These are phyloP conservation scores for Pycnococcus provasolii DNA, from an alignment of 139 green algal genomes.

Conservation along the genomic window DNA sequence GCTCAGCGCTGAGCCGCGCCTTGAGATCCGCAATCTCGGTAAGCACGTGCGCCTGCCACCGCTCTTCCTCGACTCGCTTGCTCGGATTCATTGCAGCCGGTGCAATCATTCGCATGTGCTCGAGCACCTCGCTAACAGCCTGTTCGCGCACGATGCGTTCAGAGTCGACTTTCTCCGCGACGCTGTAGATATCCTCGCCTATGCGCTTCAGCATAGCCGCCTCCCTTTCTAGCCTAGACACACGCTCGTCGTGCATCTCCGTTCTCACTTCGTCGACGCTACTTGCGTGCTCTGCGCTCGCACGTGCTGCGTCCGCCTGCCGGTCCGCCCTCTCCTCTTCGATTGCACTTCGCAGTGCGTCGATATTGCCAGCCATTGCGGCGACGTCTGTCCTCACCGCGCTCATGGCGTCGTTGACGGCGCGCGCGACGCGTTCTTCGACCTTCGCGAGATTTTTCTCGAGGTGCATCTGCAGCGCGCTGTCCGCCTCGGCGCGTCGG, in stretches of 20 bases:
- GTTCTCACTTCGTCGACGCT: slow-evolving; percentile 18
- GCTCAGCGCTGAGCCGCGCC: slow-evolving; percentile 43
- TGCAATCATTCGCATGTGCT: slow-evolving; percentile 6
- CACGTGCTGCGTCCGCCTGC: too few relatives aligned
- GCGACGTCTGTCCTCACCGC: too few relatives aligned
- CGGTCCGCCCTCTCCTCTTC: too few relatives aligned
- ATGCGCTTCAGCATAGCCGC: slow-evolving; percentile 41
- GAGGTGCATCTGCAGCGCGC: too few relatives aligned
- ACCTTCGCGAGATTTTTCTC: too few relatives aligned
- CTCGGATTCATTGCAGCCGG: slow-evolving; percentile 34
- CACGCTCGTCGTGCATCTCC: slow-evolving; percentile 36
- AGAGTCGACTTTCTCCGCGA: slow-evolving; percentile 47
- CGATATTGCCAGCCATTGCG: too few relatives aligned
- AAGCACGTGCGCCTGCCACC: slow-evolving; percentile 51
- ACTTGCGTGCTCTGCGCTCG: too few relatives aligned
- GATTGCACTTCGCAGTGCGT: too few relatives aligned
- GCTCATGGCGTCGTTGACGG: too few relatives aligned
- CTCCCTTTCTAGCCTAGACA: slow-evolving; percentile 40
- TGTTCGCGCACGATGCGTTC: slow-evolving; percentile 30
- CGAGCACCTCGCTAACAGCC: neutral
- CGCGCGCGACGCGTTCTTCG: too few relatives aligned
- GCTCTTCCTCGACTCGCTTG: slow-evolving; percentile 34
- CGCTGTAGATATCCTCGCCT: slow-evolving; percentile 50
- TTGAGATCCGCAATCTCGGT: slow-evolving; percentile 47
- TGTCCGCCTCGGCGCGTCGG: too few relatives aligned